Conservation (phyloP, 305 asterid genomes). For the Fraxinus latifolia region DNA sequence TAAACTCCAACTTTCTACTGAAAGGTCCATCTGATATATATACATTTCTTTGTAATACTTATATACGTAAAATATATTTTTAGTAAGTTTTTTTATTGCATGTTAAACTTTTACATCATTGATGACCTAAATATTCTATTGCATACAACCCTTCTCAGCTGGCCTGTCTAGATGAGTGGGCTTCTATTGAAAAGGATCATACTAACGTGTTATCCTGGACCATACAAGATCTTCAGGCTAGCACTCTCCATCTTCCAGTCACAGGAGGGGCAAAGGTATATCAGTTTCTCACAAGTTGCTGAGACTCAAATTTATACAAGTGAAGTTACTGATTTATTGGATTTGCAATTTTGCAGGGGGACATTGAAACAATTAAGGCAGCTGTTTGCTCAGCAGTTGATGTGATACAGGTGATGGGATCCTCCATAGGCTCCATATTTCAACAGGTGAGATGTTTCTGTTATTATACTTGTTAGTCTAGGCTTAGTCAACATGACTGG, state of each 20-base stretch:
- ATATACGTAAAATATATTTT: background rate
- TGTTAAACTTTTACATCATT: background rate
- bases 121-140: background rate
- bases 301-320: constrained; percentile 8
- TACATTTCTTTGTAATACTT: background rate
- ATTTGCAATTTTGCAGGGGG: constrained; percentile 49
- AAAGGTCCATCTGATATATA: background rate
- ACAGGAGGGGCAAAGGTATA: constrained; percentile 68
- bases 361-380: constrained; percentile 50
- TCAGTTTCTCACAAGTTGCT: constrained; percentile 7
- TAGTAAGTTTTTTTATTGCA: background rate
- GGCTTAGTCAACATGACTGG: background rate
- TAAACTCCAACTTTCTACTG: background rate
- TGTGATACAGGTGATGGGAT: constrained; percentile 65
- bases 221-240: constrained; percentile 57
- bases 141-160: constrained; percentile 46
- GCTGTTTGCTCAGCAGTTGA: constrained; percentile 70
- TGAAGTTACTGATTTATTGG: constrained; percentile 8
- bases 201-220: constrained; percentile 49
- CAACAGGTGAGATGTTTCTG: constrained; percentile 45
- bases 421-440: constrained; percentile 47
- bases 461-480: constrained; percentile 1
- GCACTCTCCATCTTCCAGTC: constrained; percentile 54
- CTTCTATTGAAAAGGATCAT: constrained; percentile 58
- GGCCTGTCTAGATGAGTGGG: constrained; percentile 59